Conservation (phyloP, 169 alveolate species). For the Plasmodium coatneyi region DNA sequence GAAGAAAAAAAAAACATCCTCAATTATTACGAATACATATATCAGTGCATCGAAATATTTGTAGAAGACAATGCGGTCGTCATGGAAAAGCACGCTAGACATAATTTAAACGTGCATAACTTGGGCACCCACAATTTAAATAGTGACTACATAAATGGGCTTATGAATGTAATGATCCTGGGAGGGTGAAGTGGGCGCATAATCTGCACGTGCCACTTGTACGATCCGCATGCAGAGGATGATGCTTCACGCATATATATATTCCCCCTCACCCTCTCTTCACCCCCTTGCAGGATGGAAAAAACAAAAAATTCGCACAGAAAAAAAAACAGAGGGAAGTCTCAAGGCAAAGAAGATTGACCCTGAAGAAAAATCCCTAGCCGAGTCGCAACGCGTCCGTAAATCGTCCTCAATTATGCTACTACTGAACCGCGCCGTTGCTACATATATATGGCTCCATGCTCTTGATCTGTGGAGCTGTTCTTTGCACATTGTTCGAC, state of each 20-base stretch:
- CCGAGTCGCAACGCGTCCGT: neutral
- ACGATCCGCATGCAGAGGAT: neutral
- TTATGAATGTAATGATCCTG: constrained; percentile 36
- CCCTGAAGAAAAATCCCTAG: constrained; percentile 24
- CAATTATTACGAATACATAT: constrained; percentile 69
- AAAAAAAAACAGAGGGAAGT: constrained; percentile 44
- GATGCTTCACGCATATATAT: neutral
- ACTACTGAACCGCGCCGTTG: neutral
- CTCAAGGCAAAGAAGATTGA: constrained; percentile 28
- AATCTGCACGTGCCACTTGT: neutral
- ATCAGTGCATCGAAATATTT: constrained; percentile 70
- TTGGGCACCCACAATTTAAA: constrained; percentile 33
- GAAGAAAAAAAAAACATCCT: constrained; percentile 56
- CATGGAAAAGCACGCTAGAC: constrained; percentile 39
- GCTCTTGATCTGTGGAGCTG: neutral
- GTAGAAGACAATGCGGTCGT: constrained; percentile 17
- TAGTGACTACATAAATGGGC: constrained; percentile 50
- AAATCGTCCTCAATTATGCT: neutral
- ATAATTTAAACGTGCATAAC: constrained; percentile 24
- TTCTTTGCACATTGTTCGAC: neutral
- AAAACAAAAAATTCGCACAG: constrained; percentile 56
- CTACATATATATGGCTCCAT: neutral
- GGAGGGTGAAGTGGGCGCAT: neutral
- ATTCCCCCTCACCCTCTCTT: neutral
- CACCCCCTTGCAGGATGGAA: constrained; percentile 46